Base-by-base conservation (phyloP, 164 flowering plant genomes). In the Umbellularia californica region DNA sequence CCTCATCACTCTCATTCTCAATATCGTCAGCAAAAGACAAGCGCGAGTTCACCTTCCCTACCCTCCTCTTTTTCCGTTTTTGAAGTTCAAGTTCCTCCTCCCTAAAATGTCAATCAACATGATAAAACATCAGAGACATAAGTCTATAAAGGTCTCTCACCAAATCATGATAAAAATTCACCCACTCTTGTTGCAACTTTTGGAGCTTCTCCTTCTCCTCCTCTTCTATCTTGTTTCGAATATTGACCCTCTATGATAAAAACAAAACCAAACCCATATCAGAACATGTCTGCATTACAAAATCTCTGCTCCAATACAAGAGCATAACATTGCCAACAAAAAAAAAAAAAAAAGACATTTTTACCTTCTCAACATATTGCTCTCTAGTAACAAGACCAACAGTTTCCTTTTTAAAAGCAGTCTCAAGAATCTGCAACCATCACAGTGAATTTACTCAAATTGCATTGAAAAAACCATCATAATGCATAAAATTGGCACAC, bases 301-400 rank as follows among this genome's bases (percentile, higher is more conserved):
- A 51, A 13, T 67, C 70, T 30, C 30, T 0, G n/a, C 20, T 20
- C 47, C 70, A 67, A 67, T 12, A 62, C 23, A 5, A 6, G 22
- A 65, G 70, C 14, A 58, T 20, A 22, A 28, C 13, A 25, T 58
- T 1, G 13, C 25, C 33, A 23, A 12, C 41, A 52, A 11, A 23
- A 52, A 22, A 58, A 35, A 65, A 27, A 47, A 74, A 7, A 50
- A 68, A 20, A 30, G 13, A 19, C 12, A 5, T 25, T 41, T 3
- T 72, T 83, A 95, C 99, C 99, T 93, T 96, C 83, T 96, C 99
- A 74, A 96, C 99, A 74, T 92, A 96, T 74, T 96, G 84, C 77
- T 96, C 99, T 80, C 98, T 88, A n/a, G 98, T 90, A n/a, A 96
- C 99, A 70, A 96, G 83, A 72, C 99, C 99, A 70, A 93, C 91